Conservation (phyloP, 331 rosid genomes). For the Pyrus hybrid region DNA sequence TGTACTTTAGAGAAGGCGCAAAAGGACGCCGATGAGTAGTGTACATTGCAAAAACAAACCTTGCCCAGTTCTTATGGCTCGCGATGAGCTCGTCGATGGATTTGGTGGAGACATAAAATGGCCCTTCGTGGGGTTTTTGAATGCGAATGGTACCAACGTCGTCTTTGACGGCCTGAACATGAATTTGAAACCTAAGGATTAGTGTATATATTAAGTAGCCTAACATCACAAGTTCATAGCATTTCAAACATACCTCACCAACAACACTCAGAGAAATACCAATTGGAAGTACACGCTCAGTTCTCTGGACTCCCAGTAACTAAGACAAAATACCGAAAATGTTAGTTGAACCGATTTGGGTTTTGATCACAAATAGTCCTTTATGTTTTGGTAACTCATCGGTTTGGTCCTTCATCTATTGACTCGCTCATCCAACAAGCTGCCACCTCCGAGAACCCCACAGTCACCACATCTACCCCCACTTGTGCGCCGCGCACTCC, state of each 20-base stretch:
- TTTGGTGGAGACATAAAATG: slow-evolving; percentile 74
- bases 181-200: slow-evolving; percentile 3
- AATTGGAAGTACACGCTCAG: slow-evolving; percentile 75
- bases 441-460: too few relatives aligned
- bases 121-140: slow-evolving; percentile 78
- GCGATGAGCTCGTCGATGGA: slow-evolving; percentile 70
- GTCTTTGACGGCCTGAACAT: slow-evolving; percentile 71
- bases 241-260: slow-evolving; percentile 64
- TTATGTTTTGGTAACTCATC: too few relatives aligned
- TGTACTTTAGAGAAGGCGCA: not conserved
- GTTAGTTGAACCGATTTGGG: not conserved
- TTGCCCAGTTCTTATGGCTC: slow-evolving; percentile 73
- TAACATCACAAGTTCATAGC: not conserved
- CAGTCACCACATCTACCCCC: too few relatives aligned
- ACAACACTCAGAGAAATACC: slow-evolving; percentile 84
- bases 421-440: too few relatives aligned
- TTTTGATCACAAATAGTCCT: too few relatives aligned
- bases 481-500: too few relatives aligned
- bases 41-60: slow-evolving; percentile 28
- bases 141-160: slow-evolving; percentile 59
- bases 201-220: not conserved
- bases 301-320: slow-evolving; percentile 89
- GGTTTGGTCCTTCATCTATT: too few relatives aligned
- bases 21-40: not conserved
- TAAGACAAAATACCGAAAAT: slow-evolving; percentile 7